Percentiles rank a stretch among this genome's conserved stretches.
phyloP scores from a whole-genome alignment of 257 asterid genomes.

The Solanum sejunctum region DNA sequence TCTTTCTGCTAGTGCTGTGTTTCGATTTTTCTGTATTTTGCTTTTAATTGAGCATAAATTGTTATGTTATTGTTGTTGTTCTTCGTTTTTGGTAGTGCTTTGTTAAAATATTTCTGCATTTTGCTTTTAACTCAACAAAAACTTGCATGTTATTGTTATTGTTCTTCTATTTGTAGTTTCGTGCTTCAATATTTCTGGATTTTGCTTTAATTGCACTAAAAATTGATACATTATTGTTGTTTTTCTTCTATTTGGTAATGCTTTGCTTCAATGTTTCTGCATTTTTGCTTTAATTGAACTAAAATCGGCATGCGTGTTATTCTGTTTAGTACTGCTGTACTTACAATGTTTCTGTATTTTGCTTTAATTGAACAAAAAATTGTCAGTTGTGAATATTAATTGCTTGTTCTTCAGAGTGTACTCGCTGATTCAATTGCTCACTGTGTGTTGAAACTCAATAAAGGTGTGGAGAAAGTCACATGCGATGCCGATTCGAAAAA shows the following conservation, averaged over 20 bases:
- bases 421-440: not conserved
- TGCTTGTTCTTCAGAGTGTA: not conserved
- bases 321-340: not conserved
- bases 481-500: slow-evolving; percentile 31
- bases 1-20: not conserved
- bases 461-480: slow-evolving; percentile 41
- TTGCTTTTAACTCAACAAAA: not conserved
- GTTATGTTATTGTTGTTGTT: too few relatives aligned
- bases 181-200: not conserved
- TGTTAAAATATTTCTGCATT: not conserved
- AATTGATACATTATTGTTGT: not conserved
- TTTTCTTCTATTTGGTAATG: not conserved
- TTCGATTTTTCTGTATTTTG: not conserved
- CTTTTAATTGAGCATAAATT: not conserved
- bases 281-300: not conserved
- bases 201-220: not conserved
- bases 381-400: not conserved
- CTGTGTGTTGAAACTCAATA: not conserved
- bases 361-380: not conserved
- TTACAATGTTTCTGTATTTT: not conserved
- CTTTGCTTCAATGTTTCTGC: not conserved
- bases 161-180: not conserved
- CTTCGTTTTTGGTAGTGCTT: not conserved
- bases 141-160: not conserved
- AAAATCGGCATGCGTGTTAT: too few relatives aligned